phyloP scores from a whole-genome alignment of 2,329 filamentous ascomycete species.

The Berkeleyomyces rouxiae region DNA sequence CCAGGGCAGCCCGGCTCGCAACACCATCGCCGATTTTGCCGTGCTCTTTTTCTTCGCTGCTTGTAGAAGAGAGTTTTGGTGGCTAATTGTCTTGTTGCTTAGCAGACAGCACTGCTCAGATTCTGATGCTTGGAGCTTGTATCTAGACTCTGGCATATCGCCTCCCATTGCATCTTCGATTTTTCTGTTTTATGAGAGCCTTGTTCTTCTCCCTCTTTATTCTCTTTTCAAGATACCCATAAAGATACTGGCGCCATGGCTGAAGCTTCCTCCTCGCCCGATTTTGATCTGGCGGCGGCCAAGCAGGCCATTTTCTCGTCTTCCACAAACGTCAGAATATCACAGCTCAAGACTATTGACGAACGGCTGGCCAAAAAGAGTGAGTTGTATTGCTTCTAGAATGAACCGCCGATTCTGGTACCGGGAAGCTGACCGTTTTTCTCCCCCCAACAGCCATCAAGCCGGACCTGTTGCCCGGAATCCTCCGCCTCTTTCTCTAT shows the following conservation, averaged over 20 bases:
- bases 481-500: conserved; percentile 63
- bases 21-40: neutral
- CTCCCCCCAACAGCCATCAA: conserved; percentile 27
- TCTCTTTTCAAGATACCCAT: conserved; percentile 1
- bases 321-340: conserved; percentile 39
- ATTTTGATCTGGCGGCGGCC: conserved; percentile 33
- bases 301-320: conserved; percentile 41
- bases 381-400: conserved; percentile 22
- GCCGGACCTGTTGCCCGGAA: conserved; percentile 30
- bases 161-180: neutral
- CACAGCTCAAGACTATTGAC: conserved; percentile 37
- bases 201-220: neutral
- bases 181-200: neutral
- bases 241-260: conserved; percentile 11
- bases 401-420: neutral
- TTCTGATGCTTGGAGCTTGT: conserved; percentile 3
- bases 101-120: neutral
- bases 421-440: neutral
- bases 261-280: conserved; percentile 17
- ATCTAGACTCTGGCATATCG: neutral
- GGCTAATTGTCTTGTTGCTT: neutral
- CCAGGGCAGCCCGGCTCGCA: neutral
- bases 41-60: neutral
- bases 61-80: neutral
- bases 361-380: conserved; percentile 39